Evolutionary conservation across 225 moss, liverwort and hornwort species (phyloP), one percentile per base, ranked within the genome.

Genomic region (Takakia lepidozioides): DNA sequence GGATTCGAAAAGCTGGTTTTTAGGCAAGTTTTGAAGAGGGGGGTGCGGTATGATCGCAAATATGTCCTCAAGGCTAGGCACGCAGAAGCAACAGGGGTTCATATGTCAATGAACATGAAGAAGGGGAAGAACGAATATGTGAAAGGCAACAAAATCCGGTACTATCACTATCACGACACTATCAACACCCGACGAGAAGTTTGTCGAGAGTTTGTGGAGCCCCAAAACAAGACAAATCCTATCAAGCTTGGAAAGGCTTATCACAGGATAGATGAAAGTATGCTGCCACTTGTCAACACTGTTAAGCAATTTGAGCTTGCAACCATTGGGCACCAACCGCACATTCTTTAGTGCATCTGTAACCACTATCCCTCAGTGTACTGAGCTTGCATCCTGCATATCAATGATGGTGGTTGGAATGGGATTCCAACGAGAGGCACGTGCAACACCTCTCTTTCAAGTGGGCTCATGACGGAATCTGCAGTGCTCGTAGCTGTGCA

Each of bases 41-140:
- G 69, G 3, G 43, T 66, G 19, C 59, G 60, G 17, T 67, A 64
- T 51, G 77, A 77, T 49, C 65, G 72, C 25, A 82, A 82, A 41
- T 82, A 45, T 24, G 60, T 34, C 4, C 30, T 82, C 49, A 66
- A 82, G 67, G 69, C 70, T 3, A 37, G 70, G 18, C 27, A 70
- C 5, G 77, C 73, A 13, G 48, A 69, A 34, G 77, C 82, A 27
- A 77, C 82, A 0, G 82, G 82, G 19, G 77, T 82, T 27, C 82
- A 82, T 57, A 76, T 76, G 72, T 73, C 82, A 15, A 77, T 76
- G 77, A 63, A 82, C 67, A 70, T 80, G 69, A 49, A 52, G 8
- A 45, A 21, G 44, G 82, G 82, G 25, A 58, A 61, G 45, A 77
- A 73, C 10, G 3, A 10, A 1, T 72, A 73, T 20, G 73, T 68